Evolutionary conservation across 2,329 filamentous ascomycete genomes (phyloP), one percentile per base, ranked within the genome.

Genomic region (Epichloe aotearoae): DNA sequence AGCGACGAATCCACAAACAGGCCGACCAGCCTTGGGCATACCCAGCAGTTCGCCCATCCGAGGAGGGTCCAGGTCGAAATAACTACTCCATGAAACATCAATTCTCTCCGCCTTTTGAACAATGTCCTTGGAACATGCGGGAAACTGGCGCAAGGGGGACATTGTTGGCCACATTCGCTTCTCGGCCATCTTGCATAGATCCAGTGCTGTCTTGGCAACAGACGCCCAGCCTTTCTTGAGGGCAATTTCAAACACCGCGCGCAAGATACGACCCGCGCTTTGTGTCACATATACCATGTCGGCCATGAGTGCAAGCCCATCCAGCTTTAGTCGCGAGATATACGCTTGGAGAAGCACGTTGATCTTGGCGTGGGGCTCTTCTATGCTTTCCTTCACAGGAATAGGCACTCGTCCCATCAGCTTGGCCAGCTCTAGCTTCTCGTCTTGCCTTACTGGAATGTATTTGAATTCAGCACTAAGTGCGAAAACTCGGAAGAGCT

Each of bases 151-250:
- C 34, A 98, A 74, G 11, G 94, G 93, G 38, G 88, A 88, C 93
- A 97, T 98, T 5, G 91, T 97, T 14, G 91, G 90, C 93, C 93
- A 98, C 94, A 98, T 98, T 47, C 94, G 80, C 75, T 95, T 95
- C 73, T 98, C 93, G 0, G 91, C 93, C 88, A 95, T 97, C 72
- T 98, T 98, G 72, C 94, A 98, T 49, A 98, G 77, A 60, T 95
- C 88, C 41, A 98, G 74, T 0, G 93, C 90, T 55, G 86, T 88
- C 71, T 93, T 95, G 8, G 93, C 88, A 3, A 97, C 93, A 15
- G 83, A 84, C 1, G 93, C 82, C 91, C 91, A 98, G 36, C 91
- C 91, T 68, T 96, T 96, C 71, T 91, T 95, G 57, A 98, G 71
- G n/a, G 87, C 85, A 50, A 98, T 97, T 69, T 98, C 94, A 58